Evolutionary conservation across 2,329 filamentous ascomycete species (phyloP).

Genomic region (Sphaceloma murrayae): DNA sequence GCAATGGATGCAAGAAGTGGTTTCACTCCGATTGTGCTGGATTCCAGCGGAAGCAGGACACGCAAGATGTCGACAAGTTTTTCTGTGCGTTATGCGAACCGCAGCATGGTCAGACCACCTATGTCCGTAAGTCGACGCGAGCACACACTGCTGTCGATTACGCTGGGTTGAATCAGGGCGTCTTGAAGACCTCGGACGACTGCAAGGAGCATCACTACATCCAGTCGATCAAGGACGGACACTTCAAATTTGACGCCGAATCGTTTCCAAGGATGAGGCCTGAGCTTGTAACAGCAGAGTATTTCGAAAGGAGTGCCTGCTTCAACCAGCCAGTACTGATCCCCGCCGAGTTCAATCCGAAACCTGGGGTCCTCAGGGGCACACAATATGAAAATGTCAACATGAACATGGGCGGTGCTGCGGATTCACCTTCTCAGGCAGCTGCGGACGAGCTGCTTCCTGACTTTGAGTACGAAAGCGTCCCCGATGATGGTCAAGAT

Average conservation of each 20-base stretch:
- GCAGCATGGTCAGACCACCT: conserved; percentile 53
- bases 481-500: conserved; percentile 53
- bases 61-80: conserved; percentile 58
- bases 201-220: conserved; percentile 59
- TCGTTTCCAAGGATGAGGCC: conserved; percentile 55
- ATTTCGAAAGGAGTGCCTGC: conserved; percentile 52
- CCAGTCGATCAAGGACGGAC: conserved; percentile 55
- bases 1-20: conserved; percentile 60
- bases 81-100: conserved; percentile 53
- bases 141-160: conserved; percentile 59
- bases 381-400: background rate
- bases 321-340: conserved; percentile 60
- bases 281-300: conserved; percentile 53
- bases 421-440: conserved; percentile 24
- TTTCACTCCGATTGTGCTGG: conserved; percentile 59
- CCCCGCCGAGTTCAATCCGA: conserved; percentile 51
- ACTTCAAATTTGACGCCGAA: conserved; percentile 51
- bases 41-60: conserved; percentile 54
- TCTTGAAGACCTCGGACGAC: conserved; percentile 55
- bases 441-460: conserved; percentile 20
- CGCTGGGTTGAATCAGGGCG: conserved; percentile 56
- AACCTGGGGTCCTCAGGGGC: conserved; percentile 31
- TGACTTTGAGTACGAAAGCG: conserved; percentile 41
- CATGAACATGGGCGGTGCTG: conserved; percentile 10
- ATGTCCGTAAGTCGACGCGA: conserved; percentile 55